Conservation (phyloP, 2,329 filamentous ascomycete species). For the Ambrosiella xylebori region DNA sequence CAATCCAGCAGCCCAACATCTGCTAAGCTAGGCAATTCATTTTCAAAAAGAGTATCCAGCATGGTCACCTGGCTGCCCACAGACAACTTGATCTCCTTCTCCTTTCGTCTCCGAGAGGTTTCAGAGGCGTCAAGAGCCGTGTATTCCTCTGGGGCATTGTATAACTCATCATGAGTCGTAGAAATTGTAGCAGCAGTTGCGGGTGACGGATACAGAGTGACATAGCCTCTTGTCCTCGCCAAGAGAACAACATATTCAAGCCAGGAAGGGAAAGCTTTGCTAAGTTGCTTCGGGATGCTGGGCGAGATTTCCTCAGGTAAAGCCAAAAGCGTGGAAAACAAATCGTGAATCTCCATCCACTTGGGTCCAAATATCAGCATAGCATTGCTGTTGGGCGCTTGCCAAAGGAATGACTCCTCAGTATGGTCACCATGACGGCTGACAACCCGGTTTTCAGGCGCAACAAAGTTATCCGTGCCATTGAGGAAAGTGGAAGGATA, state of each 20-base stretch:
- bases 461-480: slow-evolving; percentile 36
- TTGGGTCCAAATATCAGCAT: slow-evolving; percentile 68
- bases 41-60: slow-evolving; percentile 30
- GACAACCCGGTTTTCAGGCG: slow-evolving; percentile 19
- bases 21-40: slow-evolving; percentile 26
- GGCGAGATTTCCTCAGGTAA: slow-evolving; percentile 18
- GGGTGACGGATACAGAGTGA: slow-evolving; percentile 58
- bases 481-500: slow-evolving; percentile 48
- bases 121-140: slow-evolving; percentile 15
- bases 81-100: slow-evolving; percentile 23
- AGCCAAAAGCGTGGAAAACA: slow-evolving; percentile 42
- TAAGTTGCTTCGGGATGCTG: slow-evolving; percentile 36
- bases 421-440: slow-evolving; percentile 21
- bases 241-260: slow-evolving; percentile 63
- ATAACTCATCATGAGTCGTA: slow-evolving; percentile 64
- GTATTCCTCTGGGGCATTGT: slow-evolving; percentile 55
- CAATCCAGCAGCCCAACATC: slow-evolving; percentile 45
- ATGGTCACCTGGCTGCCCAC: slow-evolving; percentile 27
- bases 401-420: slow-evolving; percentile 54
- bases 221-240: slow-evolving; percentile 59
- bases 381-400: slow-evolving; percentile 68
- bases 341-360: slow-evolving; percentile 74
- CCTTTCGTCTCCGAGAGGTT: neutral
- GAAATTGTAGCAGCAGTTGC: slow-evolving; percentile 37
- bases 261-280: slow-evolving; percentile 55